Evolutionary conservation across 2,329 filamentous ascomycete species (phyloP), one percentile per base, ranked within the genome.

Genomic region (Trichoderma sp.): DNA sequence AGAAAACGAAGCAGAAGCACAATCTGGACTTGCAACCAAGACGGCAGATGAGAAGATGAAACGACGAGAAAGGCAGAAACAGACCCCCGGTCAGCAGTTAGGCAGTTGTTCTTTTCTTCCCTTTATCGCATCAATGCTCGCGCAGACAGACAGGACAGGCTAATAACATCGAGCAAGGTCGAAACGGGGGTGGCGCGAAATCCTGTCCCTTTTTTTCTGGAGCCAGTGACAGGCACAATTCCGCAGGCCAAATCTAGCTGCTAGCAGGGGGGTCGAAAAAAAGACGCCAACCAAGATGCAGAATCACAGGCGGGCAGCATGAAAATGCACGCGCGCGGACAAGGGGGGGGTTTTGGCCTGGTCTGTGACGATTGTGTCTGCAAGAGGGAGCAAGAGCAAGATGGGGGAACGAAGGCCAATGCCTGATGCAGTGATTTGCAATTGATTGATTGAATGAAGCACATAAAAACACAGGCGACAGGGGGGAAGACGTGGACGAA

Each of bases 171-270:
- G 28, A 67, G 30, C 64, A 30, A 57, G 43, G 28, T 69, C 57
- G 66, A 71, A 66, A 71, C 69, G 32, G 69, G 69, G 69, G 69
- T 64, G 61, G 60, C 69, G 69, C 67, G 58, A 24, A 62, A 62
- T 36, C 39, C 28, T 61, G 57, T 62, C 57, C 67, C 67, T 62
- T 70, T 53, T 65, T 65, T 53, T 61, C 57, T 62, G 67, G 67
- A 70, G 56, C 67, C 47, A 67, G 64, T 67, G 64, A 67, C 64
- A 67, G 64, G 64, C 64, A 67, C 61, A 34, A 58, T 47, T 47
- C 43, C 43, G 43, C 43, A 47, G 18, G 18, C 7, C 43, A 61
- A 43, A 62, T 61, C 53, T n/a, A 30, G 28, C 56, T 57, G 12
- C 24, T 47, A 56, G 64, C 34, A 61, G 39, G 39, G 65, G 66